These are phyloP conservation scores for Capsicum chinense DNA, from an alignment of 257 asterid genomes.

Conservation along the genomic window DNA sequence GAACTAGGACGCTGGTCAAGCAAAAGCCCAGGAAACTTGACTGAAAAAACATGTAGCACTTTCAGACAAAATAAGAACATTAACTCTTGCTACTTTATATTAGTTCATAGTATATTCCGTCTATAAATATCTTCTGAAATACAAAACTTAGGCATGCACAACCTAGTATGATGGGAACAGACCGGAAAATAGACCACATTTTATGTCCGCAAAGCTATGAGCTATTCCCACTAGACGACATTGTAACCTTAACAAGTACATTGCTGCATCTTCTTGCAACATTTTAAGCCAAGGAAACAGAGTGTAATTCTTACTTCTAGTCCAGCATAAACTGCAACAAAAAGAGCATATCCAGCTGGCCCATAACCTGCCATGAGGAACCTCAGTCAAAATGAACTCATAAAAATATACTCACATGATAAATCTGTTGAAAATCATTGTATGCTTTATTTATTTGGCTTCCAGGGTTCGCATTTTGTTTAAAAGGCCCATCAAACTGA, in stretches of 20 bases:
- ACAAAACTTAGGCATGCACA: not conserved
- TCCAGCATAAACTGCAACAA: slow-evolving; percentile 89
- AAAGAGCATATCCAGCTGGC: slow-evolving; percentile 92
- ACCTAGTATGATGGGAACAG: not conserved
- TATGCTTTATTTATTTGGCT: not conserved
- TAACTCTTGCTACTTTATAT: not conserved
- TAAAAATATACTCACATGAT: not conserved
- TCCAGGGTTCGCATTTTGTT: not conserved
- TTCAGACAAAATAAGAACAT: not conserved
- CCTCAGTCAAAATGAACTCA: slow-evolving; percentile 23
- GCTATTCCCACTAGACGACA: not conserved
- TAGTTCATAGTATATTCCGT: not conserved
- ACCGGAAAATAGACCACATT: not conserved
- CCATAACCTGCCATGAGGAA: slow-evolving; percentile 73
- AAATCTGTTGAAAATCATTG: not conserved
- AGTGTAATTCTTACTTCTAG: slow-evolving; percentile 69
- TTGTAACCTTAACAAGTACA: not conserved
- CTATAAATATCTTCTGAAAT: not conserved
- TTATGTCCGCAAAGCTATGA: not conserved
- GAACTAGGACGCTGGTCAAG: not conserved
- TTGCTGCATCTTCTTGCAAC: not conserved
- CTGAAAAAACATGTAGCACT: not conserved
- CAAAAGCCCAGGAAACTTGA: not conserved
- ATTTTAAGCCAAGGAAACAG: slow-evolving; percentile 30
- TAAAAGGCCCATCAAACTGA: not conserved